Evolutionary conservation across 2,329 filamentous ascomycete genomes (phyloP).

Genomic region (Myriosclerotinia curreyana): DNA sequence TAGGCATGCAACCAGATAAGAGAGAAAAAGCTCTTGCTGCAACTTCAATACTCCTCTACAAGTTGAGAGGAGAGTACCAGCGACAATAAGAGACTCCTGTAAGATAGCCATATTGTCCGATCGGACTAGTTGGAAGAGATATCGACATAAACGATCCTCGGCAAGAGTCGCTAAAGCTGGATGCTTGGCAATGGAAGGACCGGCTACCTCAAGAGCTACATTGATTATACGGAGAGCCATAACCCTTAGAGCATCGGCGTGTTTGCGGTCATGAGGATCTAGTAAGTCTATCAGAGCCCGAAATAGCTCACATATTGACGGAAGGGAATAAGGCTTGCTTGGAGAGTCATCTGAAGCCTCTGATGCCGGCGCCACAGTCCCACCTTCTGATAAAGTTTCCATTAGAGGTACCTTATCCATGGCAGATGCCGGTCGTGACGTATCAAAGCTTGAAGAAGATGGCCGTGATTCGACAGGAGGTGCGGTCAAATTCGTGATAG

Average conservation of each 20-base stretch:
- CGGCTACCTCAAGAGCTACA: conserved; percentile 92
- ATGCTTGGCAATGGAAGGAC: conserved; percentile 90
- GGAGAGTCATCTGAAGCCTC: conserved; percentile 45
- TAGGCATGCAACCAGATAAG: conserved; percentile 89
- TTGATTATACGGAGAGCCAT: conserved; percentile 98
- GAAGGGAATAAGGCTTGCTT: conserved; percentile 86
- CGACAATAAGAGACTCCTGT: conserved; percentile 87
- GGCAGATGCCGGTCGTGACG: conserved; percentile 33
- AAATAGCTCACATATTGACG: conserved; percentile 92
- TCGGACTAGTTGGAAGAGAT: conserved; percentile 92
- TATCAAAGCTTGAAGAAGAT: conserved; percentile 46
- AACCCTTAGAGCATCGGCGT: conserved; percentile 92
- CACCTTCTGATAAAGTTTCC: conserved; percentile 30
- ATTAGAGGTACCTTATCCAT: conserved; percentile 25
- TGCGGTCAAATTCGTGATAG: conserved; percentile 53
- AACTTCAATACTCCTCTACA: conserved; percentile 88
- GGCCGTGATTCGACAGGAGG: conserved; percentile 41
- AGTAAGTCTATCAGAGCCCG: conserved; percentile 89
- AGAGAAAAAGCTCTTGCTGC: conserved; percentile 93
- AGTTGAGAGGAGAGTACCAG: conserved; percentile 85
- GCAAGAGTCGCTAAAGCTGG: conserved; percentile 83
- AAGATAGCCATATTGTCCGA: conserved; percentile 96
- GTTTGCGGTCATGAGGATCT: conserved; percentile 87
- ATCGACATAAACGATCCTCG: conserved; percentile 88
- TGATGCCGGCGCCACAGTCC: conserved; percentile 32